These are phyloP conservation scores for Nakazawaea laoshanensis DNA, from an alignment of 805 yeast genomes.

Conservation along the genomic window DNA sequence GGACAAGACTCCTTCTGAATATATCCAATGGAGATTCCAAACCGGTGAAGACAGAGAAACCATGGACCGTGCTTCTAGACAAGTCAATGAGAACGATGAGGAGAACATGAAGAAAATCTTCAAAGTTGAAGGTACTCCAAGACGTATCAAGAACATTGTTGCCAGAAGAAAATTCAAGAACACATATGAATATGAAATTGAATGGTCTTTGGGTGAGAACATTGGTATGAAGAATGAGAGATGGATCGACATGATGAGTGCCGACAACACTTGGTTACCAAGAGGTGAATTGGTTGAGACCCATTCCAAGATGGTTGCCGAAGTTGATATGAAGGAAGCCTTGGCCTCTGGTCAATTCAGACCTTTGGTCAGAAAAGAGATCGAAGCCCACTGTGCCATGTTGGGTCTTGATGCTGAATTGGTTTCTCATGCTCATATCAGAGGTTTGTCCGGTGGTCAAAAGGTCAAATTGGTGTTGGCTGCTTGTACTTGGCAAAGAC, in stretches of 20 bases:
- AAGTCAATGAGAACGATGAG: conserved; percentile 94
- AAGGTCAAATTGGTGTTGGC: conserved; percentile 99
- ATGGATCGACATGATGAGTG: conserved; percentile 99
- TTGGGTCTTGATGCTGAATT: conserved; percentile 98
- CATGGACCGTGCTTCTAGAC: conserved; percentile 99
- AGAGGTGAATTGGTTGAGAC: conserved; percentile 97
- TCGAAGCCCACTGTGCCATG: conserved; percentile 97
- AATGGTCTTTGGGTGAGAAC: conserved; percentile 97
- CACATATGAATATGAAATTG: conserved; percentile 99
- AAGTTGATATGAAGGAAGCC: conserved; percentile 99
- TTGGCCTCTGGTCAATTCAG: conserved; percentile 99
- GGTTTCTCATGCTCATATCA: conserved; percentile 99
- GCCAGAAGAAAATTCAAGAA: conserved; percentile 99
- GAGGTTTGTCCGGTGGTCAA: conserved; percentile 99
- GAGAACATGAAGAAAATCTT: conserved; percentile 98
- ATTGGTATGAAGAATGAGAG: conserved; percentile 98
- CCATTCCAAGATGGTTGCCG: conserved; percentile 98
- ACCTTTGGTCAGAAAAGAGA: conserved; percentile 99
- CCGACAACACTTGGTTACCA: conserved; percentile 99
- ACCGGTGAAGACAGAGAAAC: conserved; percentile 99
- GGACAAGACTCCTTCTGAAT: conserved; percentile 99
- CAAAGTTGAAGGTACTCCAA: conserved; percentile 97
- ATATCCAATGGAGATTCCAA: conserved; percentile 99
- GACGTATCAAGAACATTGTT: conserved; percentile 92
- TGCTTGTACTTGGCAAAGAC: conserved; percentile 99